Evolutionary conservation across 768 basidiomycete species (phyloP).

Genomic region (Suillus alpinus): DNA sequence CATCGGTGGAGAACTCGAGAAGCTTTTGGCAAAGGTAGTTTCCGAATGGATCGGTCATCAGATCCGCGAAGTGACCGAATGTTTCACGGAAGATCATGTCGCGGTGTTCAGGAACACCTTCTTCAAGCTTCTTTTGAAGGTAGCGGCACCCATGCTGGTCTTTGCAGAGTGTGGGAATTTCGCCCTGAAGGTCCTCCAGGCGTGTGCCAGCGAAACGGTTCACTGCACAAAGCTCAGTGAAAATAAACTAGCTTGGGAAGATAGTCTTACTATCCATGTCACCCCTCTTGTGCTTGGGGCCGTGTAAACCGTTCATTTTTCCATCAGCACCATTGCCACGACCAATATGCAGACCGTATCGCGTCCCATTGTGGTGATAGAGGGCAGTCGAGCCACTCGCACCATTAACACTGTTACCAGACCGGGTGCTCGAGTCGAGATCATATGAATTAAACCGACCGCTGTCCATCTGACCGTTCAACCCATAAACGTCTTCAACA

Average conservation of each 20-base stretch:
- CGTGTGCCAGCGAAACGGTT: slow-evolving; percentile 97
- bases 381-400: slow-evolving; percentile 68
- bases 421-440: slow-evolving; percentile 47
- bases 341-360: slow-evolving; percentile 69
- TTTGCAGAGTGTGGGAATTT: slow-evolving; percentile 92
- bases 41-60: slow-evolving; percentile 99
- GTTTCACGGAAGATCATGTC: slow-evolving; percentile 99
- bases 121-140: slow-evolving; percentile 98
- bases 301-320: slow-evolving; percentile 89
- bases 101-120: slow-evolving; percentile 90
- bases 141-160: slow-evolving; percentile 99
- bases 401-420: slow-evolving; percentile 31
- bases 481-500: slow-evolving; percentile 49
- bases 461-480: slow-evolving; percentile 49
- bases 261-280: slow-evolving; percentile 81
- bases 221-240: slow-evolving; percentile 43
- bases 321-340: slow-evolving; percentile 57
- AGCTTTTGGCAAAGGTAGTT: slow-evolving; percentile 99
- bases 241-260: background rate
- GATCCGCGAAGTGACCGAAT: slow-evolving; percentile 93
- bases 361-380: slow-evolving; percentile 74
- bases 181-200: slow-evolving; percentile 92
- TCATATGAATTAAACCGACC: slow-evolving; percentile 57
- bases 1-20: slow-evolving; percentile 94
- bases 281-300: slow-evolving; percentile 92